phyloP scores from a whole-genome alignment of 805 yeast genomes.

The Candida easanensis region DNA sequence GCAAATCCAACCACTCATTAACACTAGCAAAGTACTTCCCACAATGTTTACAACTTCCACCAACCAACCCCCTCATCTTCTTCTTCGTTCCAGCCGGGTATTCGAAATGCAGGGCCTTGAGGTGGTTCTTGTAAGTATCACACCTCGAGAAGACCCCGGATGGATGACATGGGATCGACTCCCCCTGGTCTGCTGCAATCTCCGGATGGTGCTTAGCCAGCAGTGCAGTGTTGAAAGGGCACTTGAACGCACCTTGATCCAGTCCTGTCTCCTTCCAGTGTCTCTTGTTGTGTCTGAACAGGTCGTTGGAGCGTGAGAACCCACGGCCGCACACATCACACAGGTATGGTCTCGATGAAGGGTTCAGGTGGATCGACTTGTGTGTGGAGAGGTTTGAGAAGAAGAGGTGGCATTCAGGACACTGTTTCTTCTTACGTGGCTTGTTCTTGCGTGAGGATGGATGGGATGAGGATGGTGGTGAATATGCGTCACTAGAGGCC shows the following conservation, averaged over 20 bases:
- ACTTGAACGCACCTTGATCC: conserved; percentile 66
- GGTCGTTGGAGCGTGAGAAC: conserved; percentile 83
- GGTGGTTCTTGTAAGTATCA: conserved; percentile 88
- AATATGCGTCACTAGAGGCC: not conserved
- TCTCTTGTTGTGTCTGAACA: conserved; percentile 79
- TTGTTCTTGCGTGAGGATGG: conserved; percentile 22
- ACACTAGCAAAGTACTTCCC: conserved; percentile 61
- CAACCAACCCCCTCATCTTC: conserved; percentile 62
- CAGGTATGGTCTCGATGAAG: conserved; percentile 69
- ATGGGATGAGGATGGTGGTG: not conserved
- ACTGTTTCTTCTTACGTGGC: conserved; percentile 65
- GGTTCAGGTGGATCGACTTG: conserved; percentile 71
- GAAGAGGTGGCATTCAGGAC: conserved; percentile 64
- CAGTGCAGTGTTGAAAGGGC: conserved; percentile 59
- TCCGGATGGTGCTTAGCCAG: conserved; percentile 3
- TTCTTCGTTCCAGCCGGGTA: conserved; percentile 87
- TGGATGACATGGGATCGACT: conserved; percentile 54
- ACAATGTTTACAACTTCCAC: conserved; percentile 80
- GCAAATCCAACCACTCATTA: conserved; percentile 75
- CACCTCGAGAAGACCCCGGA: conserved; percentile 86
- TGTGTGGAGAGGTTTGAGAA: conserved; percentile 84
- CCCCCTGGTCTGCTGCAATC: not conserved
- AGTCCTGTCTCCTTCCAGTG: conserved; percentile 77
- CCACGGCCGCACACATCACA: conserved; percentile 81
- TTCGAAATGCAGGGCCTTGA: conserved; percentile 84